Conservation (phyloP, 306 rosid species). For the Rosa multiflora region DNA sequence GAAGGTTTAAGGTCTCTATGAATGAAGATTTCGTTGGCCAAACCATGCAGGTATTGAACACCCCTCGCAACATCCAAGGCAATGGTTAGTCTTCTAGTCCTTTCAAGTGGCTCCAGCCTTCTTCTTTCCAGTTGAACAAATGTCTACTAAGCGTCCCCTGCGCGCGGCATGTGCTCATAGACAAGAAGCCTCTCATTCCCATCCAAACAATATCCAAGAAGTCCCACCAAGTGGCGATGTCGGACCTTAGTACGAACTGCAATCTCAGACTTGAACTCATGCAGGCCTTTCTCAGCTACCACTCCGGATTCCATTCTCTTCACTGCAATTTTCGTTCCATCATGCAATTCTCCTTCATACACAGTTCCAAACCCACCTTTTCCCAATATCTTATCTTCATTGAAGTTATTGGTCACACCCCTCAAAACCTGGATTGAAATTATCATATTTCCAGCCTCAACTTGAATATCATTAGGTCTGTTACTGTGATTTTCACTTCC, state of each 20-base stretch:
- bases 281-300: conserved; percentile 58
- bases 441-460: conserved; percentile 60
- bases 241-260: conserved; percentile 83
- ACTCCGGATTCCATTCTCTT: conserved; percentile 83
- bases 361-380: conserved; percentile 87
- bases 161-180: conserved; percentile 85
- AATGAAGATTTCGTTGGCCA: conserved; percentile 79
- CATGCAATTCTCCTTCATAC: conserved; percentile 80
- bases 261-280: conserved; percentile 76
- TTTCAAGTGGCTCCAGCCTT: conserved; percentile 65
- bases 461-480: conserved; percentile 40
- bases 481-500: conserved; percentile 21
- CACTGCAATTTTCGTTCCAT: conserved; percentile 90
- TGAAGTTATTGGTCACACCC: conserved; percentile 68
- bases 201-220: conserved; percentile 90
- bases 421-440: conserved; percentile 71
- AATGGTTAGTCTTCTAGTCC: conserved; percentile 73
- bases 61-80: conserved; percentile 96
- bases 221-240: conserved; percentile 80
- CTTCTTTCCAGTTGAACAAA: conserved; percentile 55
- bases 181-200: conserved; percentile 87
- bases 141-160: conserved; percentile 71
- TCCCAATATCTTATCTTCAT: conserved; percentile 61
- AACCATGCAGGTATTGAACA: conserved; percentile 78
- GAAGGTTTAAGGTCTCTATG: conserved; percentile 97